phyloP scores from a whole-genome alignment of 768 basidiomycete genomes.

The Phanerochaete carnosa region DNA sequence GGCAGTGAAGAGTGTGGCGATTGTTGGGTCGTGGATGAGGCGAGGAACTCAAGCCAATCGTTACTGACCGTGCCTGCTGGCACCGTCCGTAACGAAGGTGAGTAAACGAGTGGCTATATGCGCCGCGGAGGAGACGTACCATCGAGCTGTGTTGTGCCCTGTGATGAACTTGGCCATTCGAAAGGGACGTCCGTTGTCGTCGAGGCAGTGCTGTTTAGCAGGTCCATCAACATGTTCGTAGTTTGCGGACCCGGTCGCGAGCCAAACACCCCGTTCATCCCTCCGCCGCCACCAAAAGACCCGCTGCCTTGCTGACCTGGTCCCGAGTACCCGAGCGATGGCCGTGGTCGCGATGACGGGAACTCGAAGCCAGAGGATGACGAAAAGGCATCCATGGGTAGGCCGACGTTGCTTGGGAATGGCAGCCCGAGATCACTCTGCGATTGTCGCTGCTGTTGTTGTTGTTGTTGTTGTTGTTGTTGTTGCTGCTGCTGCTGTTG shows the following conservation, averaged over 20 bases:
- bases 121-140: neutral
- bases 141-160: neutral
- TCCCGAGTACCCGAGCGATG: neutral
- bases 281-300: neutral
- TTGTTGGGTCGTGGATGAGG: neutral
- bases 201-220: conserved; percentile 15
- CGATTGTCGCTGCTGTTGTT: conserved; percentile 6
- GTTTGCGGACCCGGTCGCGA: conserved; percentile 13
- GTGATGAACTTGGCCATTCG: conserved; percentile 22
- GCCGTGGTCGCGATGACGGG: neutral
- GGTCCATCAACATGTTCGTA: conserved; percentile 21
- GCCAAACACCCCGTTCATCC: conserved; percentile 14
- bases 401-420: conserved; percentile 16
- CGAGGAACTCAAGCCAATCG: conserved; percentile 13
- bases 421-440: conserved; percentile 11
- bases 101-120: neutral
- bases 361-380: conserved; percentile 1
- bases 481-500: neutral
- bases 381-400: neutral
- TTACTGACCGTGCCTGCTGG: neutral
- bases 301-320: neutral
- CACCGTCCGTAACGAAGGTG: neutral
- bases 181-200: conserved; percentile 7
- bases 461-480: neutral
- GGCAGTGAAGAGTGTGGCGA: neutral